phyloP scores from a whole-genome alignment of 1,284 basidiomycete genomes.

The Apiotrichum porosum region DNA sequence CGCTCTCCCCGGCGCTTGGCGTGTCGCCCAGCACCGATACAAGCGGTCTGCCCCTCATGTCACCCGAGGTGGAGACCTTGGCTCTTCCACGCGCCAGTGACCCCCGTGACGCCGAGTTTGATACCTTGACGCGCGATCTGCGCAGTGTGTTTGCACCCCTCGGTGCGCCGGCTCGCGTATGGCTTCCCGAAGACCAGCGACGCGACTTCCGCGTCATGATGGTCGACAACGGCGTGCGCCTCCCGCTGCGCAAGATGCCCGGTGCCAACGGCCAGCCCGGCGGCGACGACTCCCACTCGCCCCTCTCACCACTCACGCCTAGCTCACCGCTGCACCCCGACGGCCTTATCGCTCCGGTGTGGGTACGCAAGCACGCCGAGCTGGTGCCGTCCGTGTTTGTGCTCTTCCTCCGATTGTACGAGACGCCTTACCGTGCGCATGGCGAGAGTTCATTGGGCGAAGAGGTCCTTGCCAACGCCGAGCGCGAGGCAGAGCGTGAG shows the following conservation, averaged over 20 bases:
- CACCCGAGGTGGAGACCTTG: not conserved
- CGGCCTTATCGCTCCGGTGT: slow-evolving; percentile 91
- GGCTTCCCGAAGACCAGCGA: slow-evolving; percentile 34
- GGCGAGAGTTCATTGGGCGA: slow-evolving; percentile 6
- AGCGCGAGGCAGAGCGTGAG: slow-evolving; percentile 60
- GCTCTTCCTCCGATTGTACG: slow-evolving; percentile 75
- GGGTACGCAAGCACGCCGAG: slow-evolving; percentile 91
- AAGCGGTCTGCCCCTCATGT: not conserved
- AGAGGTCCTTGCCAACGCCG: slow-evolving; percentile 17
- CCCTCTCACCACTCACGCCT: slow-evolving; percentile 80
- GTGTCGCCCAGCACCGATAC: not conserved
- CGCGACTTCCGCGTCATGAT: slow-evolving; percentile 73
- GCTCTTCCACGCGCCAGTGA: not conserved
- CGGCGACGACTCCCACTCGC: slow-evolving; percentile 59
- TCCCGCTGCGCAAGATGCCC: slow-evolving; percentile 78
- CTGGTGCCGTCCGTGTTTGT: slow-evolving; percentile 89
- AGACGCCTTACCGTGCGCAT: slow-evolving; percentile 49
- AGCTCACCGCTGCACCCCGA: slow-evolving; percentile 87
- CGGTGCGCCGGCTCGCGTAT: slow-evolving; percentile 54
- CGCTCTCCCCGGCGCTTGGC: not conserved
- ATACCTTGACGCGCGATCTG: slow-evolving; percentile 57
- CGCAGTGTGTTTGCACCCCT: slow-evolving; percentile 58
- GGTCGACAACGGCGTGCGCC: slow-evolving; percentile 73
- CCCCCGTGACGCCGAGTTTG: slow-evolving; percentile 43
- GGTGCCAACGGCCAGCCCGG: slow-evolving; percentile 31